These are phyloP conservation scores for Fusarium beomiforme DNA, from an alignment of 2,329 filamentous ascomycete species.

Conservation along the genomic window DNA sequence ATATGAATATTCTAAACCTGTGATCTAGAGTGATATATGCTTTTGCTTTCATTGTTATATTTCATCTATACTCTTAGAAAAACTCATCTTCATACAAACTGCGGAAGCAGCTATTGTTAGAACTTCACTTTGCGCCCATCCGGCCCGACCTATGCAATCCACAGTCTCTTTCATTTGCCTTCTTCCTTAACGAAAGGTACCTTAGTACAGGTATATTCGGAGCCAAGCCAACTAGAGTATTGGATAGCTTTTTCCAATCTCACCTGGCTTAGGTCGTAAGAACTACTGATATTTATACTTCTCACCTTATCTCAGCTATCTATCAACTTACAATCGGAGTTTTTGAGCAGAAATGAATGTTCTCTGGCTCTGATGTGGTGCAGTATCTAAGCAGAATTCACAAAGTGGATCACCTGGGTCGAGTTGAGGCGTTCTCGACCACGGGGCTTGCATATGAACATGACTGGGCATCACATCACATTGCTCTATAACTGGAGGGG, in stretches of 20 bases:
- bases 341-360: neutral
- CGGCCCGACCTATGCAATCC: neutral
- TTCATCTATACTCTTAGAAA: neutral
- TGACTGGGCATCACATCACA: neutral
- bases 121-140: neutral
- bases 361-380: neutral
- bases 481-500: conserved; percentile 11
- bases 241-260: neutral
- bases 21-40: too few species aligned
- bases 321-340: neutral
- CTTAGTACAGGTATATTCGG: neutral
- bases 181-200: too few species aligned
- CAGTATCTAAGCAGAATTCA: neutral
- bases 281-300: neutral
- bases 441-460: conserved; percentile 15
- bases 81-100: neutral
- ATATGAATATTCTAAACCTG: neutral
- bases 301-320: neutral
- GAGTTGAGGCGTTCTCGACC: conserved; percentile 10
- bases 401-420: conserved; percentile 2
- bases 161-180: too few species aligned
- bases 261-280: neutral
- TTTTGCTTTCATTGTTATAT: neutral
- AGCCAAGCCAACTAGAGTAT: too few species aligned
- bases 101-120: neutral